Base-by-base conservation (phyloP, 1,284 basidiomycete species). In the Wallemia ichthyophaga region DNA sequence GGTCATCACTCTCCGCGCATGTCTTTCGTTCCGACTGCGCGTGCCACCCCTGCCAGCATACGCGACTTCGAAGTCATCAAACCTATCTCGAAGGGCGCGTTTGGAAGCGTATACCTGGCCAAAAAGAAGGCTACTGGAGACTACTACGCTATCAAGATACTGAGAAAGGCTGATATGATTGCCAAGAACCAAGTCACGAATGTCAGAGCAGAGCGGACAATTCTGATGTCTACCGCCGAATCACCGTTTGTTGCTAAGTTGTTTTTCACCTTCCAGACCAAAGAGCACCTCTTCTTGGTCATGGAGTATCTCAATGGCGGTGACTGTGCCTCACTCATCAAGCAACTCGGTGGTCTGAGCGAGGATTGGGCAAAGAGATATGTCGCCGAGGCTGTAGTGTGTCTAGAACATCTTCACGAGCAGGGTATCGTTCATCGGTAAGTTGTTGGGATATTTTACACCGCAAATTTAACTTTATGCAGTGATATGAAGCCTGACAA, bases 131-230 rank as follows among this genome's bases (percentile, higher is more conserved):
- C 80, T 2, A 98, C 94, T 0, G 94, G 94, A 59, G 94, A 98
- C 71, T 95, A 96, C 71, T 99, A 83, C 72, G 94, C 94, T 26
- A 94, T 99, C 79, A 99, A 99, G 72, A 89, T 96, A 28, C 73
- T 98, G 65, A 96, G 94, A 73, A 99, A 99, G 74, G 87, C 89
- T 26, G 94, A 99, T 72, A 99, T 99, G 94, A 96, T 99, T 68
- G 88, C 94, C 57, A 99, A 99, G 78, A 98, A 98, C 73, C 94
- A 99, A 71, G 94, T 99, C 70, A 98, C 94, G 60, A 99, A 98
- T 68, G 92, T 98, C 70, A 98, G 96, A 72, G 94, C 94, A 1
- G 94, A 99, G 73, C 79, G 94, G 60, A 96, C 92, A 80, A 98
- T 99, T 67, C 76, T 99, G 64, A 98, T 98, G 94, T 92, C 89